These are phyloP conservation scores for Scytalidium lignicola DNA, from an alignment of 2,329 filamentous ascomycete species.

Conservation along the genomic window DNA sequence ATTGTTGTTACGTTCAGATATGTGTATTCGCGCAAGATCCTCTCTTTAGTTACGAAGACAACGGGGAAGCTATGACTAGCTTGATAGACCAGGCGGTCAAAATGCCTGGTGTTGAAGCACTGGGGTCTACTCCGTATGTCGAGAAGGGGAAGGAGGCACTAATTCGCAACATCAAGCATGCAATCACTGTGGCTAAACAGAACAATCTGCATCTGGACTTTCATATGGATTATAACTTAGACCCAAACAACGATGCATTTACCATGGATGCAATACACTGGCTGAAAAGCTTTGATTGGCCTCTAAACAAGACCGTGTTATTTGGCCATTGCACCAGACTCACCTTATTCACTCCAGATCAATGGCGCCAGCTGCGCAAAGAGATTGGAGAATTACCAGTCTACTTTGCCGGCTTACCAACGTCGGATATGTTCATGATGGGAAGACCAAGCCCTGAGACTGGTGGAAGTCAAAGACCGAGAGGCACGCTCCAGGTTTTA, in stretches of 20 bases:
- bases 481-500: conserved; percentile 59
- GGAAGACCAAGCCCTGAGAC: conserved; percentile 32
- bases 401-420: conserved; percentile 64
- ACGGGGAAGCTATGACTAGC: conserved; percentile 44
- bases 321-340: conserved; percentile 67
- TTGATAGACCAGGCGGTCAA: conserved; percentile 43
- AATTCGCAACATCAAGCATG: conserved; percentile 57
- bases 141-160: conserved; percentile 43
- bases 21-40: conserved; percentile 68
- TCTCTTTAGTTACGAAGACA: conserved; percentile 50
- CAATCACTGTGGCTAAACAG: conserved; percentile 47
- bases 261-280: conserved; percentile 49
- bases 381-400: conserved; percentile 51
- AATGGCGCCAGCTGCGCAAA: conserved; percentile 44
- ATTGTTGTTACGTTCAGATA: conserved; percentile 56
- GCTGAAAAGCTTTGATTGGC: conserved; percentile 48
- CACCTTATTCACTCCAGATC: conserved; percentile 45
- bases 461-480: conserved; percentile 30
- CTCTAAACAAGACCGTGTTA: conserved; percentile 42
- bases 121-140: conserved; percentile 68
- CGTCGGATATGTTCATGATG: conserved; percentile 71
- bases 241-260: conserved; percentile 41
- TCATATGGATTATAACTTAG: conserved; percentile 67
- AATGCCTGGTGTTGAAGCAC: conserved; percentile 44
- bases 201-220: conserved; percentile 58